A percentile compares a stretch with the other conserved stretches of the same genome.
phyloP scores from a whole-genome alignment of 257 asterid genomes.

The Solanum appendiculatum region DNA sequence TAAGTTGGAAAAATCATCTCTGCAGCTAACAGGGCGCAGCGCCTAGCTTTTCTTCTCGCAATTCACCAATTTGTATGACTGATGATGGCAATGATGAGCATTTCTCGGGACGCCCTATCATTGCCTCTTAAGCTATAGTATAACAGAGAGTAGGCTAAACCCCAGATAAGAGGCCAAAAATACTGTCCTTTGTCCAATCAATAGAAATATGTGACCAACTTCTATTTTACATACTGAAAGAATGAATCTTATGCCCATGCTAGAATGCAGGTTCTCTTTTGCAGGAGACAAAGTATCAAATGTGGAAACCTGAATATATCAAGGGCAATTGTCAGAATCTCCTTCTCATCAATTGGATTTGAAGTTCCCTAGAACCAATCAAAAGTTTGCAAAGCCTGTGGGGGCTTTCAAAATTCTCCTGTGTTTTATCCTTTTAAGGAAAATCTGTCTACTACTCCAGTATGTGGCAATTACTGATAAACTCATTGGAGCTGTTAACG shows the following conservation, averaged over 20 bases:
- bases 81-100: not conserved
- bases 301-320: conserved; percentile 13
- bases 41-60: conserved; percentile 17
- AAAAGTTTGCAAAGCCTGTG: not conserved
- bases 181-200: conserved; percentile 39
- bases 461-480: conserved; percentile 84
- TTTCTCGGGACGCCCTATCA: conserved; percentile 13
- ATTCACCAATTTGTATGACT: conserved; percentile 13
- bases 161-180: conserved; percentile 34
- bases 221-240: conserved; percentile 53
- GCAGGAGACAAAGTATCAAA: conserved; percentile 16
- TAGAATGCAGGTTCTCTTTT: conserved; percentile 27
- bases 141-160: conserved; percentile 8
- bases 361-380: not conserved
- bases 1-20: conserved; percentile 29
- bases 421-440: not conserved
- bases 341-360: conserved; percentile 9
- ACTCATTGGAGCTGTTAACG: conserved; percentile 83
- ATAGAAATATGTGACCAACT: conserved; percentile 32
- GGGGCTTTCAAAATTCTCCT: conserved; percentile 6
- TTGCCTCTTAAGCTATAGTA: conserved; percentile 33
- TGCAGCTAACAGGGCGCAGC: conserved; percentile 23
- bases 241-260: conserved; percentile 44
- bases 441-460: conserved; percentile 48
- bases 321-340: conserved; percentile 22